Evolutionary conservation across 257 asterid species (phyloP), one percentile per base, ranked within the genome.

Genomic region (Striga asiatica): DNA sequence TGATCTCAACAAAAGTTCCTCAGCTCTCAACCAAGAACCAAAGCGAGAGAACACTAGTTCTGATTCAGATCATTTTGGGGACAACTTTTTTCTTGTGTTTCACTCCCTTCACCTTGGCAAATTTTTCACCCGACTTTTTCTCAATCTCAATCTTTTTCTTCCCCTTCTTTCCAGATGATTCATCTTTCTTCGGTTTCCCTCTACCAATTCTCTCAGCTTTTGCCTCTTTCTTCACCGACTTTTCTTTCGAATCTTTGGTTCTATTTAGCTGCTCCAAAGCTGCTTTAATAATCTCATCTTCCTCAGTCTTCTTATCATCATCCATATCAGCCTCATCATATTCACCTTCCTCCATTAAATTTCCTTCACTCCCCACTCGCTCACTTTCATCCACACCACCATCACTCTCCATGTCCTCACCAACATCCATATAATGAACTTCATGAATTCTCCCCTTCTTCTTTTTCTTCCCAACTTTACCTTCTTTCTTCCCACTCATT

Each of bases 371-470:
- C 37, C 47, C 79, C 51, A 74, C 35, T 35, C 63, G 85, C 70
- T 64, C 91, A 38, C 22, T 17, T 5, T 42, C 35, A 31, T 24
- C 66, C 38, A 58, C 76, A 54, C 50, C 78, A 27, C 41, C 69
- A 51, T 70, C 81, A 48, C 62, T 63, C 31, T 50, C 82, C 47
- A 73, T 28, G 42, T 66, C 89, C 71, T 65, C 92, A 13, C 61
- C 85, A 19, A 66, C 78, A 74, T 89, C 98, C 96, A 89, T 89
- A 54, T 82, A 85, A 0, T 62, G 60, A 65, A 89, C 87, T 71
- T 85, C 95, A 8, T 79, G 93, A 65, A 85, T 79, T 67, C 95
- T 81, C 52, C 98, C 98, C 68, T 81, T 88, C 60, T 34, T 78
- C 77, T 50, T 73, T 62, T 64, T 50, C 64, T 62, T 50, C 59